Conservation (phyloP, 1,284 basidiomycete species). For the Heterobasidion occidentale region DNA sequence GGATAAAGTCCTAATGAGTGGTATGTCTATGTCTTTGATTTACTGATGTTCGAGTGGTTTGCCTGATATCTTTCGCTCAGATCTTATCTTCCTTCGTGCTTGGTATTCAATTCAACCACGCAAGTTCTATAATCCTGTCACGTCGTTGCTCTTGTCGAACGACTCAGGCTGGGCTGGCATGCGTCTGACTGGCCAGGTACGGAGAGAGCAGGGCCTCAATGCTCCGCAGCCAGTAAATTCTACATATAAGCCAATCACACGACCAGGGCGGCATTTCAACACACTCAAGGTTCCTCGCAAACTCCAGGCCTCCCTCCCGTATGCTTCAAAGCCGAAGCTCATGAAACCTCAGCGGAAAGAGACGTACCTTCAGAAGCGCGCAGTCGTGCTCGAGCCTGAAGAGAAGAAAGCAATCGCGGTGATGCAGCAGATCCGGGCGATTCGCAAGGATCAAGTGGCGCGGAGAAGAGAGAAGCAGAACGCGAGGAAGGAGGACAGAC, state of each 20-base stretch:
- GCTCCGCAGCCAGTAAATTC: conserved; percentile 84
- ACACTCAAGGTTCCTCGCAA: conserved; percentile 84
- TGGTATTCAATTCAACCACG: conserved; percentile 97
- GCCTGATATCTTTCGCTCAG: conserved; percentile 30
- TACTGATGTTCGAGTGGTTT: background rate
- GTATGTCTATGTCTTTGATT: conserved; percentile 36
- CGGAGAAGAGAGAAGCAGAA: conserved; percentile 80
- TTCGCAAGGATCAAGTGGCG: conserved; percentile 82
- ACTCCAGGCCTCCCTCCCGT: conserved; percentile 85
- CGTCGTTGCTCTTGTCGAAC: conserved; percentile 78
- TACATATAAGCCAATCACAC: conserved; percentile 79
- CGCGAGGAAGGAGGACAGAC: conserved; percentile 54
- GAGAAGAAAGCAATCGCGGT: conserved; percentile 91
- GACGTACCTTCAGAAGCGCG: conserved; percentile 88
- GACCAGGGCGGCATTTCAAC: conserved; percentile 84
- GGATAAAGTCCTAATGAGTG: conserved; percentile 95
- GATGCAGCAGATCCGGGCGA: conserved; percentile 89
- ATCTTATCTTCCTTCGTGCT: conserved; percentile 92
- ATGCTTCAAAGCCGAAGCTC: conserved; percentile 86
- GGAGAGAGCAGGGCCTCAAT: conserved; percentile 77
- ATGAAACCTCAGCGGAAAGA: conserved; percentile 67
- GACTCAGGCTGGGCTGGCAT: conserved; percentile 85
- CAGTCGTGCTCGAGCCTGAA: conserved; percentile 91
- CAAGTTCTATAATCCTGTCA: conserved; percentile 96
- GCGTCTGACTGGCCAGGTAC: conserved; percentile 91